Evolutionary conservation across 1,139 yeast genomes (phyloP).

Genomic region (Sugiyamaella grinbergsii): DNA sequence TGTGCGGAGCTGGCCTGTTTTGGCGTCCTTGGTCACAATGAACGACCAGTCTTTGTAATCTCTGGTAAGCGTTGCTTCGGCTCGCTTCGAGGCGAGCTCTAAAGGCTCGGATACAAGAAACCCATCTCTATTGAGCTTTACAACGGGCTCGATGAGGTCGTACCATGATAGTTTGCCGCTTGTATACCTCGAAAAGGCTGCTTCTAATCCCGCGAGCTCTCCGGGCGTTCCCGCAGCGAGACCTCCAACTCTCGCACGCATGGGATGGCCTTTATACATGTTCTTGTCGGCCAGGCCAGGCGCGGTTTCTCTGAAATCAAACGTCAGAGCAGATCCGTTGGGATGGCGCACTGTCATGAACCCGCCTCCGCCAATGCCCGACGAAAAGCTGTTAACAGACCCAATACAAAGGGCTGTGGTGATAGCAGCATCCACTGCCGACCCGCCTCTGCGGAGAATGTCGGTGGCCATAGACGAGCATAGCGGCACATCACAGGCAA

Average conservation of each 20-base stretch:
- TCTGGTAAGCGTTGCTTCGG: slow-evolving; percentile 21
- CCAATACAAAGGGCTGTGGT: slow-evolving; percentile 91
- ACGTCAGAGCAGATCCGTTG: slow-evolving; percentile 54
- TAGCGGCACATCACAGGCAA: slow-evolving; percentile 69
- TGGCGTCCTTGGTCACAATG: slow-evolving; percentile 43
- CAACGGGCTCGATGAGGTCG: slow-evolving; percentile 75
- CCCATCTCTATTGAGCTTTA: slow-evolving; percentile 65
- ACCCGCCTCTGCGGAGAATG: slow-evolving; percentile 60
- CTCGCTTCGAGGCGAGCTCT: slow-evolving; percentile 42
- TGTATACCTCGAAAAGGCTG: slow-evolving; percentile 60
- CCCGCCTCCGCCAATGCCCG: slow-evolving; percentile 95
- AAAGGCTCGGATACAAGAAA: slow-evolving; percentile 60
- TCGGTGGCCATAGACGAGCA: slow-evolving; percentile 72
- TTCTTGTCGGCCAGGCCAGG: slow-evolving; percentile 62
- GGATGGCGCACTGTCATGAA: slow-evolving; percentile 60
- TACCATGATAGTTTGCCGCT: slow-evolving; percentile 73
- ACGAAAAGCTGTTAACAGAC: slow-evolving; percentile 73
- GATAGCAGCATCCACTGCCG: slow-evolving; percentile 93
- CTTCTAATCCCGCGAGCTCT: slow-evolving; percentile 77
- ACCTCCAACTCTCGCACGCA: slow-evolving; percentile 72
- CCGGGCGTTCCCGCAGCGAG: slow-evolving; percentile 88
- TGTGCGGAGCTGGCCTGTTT: slow-evolving; percentile 30
- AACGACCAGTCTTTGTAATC: slow-evolving; percentile 38
- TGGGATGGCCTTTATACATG: slow-evolving; percentile 60
- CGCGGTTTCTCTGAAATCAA: slow-evolving; percentile 89